These are phyloP conservation scores for Plenodomus tracheiphilus DNA, from an alignment of 2,329 filamentous ascomycete species.

Conservation along the genomic window DNA sequence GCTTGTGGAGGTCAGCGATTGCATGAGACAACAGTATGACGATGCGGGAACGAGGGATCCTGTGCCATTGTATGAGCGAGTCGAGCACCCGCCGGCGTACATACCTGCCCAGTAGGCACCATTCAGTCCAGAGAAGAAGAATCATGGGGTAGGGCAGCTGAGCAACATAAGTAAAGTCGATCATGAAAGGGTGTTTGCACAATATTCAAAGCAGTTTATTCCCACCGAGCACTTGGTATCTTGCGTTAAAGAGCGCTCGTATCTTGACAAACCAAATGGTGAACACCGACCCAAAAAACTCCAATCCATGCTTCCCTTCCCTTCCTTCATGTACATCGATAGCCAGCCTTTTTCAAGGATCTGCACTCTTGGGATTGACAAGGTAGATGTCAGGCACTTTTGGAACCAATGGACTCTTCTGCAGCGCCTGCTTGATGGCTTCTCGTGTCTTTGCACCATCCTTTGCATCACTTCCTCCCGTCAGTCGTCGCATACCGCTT, in stretches of 20 bases:
- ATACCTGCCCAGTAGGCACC: neutral
- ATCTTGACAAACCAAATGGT: neutral
- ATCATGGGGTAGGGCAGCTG: no score
- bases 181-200: no score
- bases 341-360: conserved; percentile 22
- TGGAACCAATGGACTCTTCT: conserved; percentile 53
- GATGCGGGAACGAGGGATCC: neutral
- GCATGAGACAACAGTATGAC: neutral
- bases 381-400: conserved; percentile 53
- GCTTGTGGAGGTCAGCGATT: neutral
- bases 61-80: neutral
- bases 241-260: conserved; percentile 9
- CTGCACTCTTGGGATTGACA: conserved; percentile 42
- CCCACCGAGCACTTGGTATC: conserved; percentile 15
- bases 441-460: conserved; percentile 46
- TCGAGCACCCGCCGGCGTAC: neutral
- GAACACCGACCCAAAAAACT: neutral
- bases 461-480: conserved; percentile 52
- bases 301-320: neutral
- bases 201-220: neutral
- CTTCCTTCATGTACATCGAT: neutral
- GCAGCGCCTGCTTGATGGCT: conserved; percentile 38
- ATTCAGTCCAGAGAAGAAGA: no score
- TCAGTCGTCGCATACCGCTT: conserved; percentile 64
- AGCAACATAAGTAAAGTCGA: no score